These are phyloP conservation scores for Plasmodium vivax DNA, from an alignment of 169 alveolate genomes.

Conservation along the genomic window DNA sequence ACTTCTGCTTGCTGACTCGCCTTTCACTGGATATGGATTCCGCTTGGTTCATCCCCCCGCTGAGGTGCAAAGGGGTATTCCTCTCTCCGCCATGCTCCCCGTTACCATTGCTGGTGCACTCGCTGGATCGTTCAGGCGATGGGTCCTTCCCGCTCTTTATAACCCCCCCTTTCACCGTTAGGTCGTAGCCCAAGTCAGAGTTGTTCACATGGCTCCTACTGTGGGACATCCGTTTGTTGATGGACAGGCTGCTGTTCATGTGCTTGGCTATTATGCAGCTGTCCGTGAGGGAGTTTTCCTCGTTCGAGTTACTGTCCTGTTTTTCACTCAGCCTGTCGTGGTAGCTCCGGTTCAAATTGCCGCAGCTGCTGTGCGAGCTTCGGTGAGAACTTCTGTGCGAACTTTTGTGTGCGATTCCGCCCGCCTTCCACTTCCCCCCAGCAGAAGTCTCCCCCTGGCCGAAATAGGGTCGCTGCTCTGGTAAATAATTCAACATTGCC, in stretches of 20 bases:
- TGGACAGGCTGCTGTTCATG: not conserved
- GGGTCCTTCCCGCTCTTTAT: not conserved
- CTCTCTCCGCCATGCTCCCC: not conserved
- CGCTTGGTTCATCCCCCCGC: not conserved
- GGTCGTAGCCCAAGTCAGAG: not conserved
- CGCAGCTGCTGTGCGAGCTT: not conserved
- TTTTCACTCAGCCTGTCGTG: not conserved
- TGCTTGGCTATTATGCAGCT: not conserved
- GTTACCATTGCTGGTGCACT: not conserved
- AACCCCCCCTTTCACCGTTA: not conserved
- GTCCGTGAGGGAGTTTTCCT: not conserved
- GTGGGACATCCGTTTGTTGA: not conserved
- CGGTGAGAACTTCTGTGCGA: not conserved
- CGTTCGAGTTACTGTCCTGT: not conserved
- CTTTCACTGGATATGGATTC: not conserved
- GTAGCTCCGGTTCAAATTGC: not conserved
- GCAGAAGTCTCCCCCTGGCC: not conserved
- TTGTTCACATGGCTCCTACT: not conserved
- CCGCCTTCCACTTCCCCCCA: not conserved
- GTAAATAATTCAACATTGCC: conserved; percentile 11
- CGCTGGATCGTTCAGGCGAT: not conserved
- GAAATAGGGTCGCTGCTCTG: not conserved
- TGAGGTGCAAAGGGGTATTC: not conserved
- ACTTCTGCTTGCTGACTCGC: not conserved
- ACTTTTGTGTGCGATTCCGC: not conserved